Percentiles rank a stretch among this genome's conserved stretches.
Conservation (phyloP, 129 eudicot genomes). For the Helianthus annuus region HanXRQr2.0-SUNRISE NC_035442.2:173126053-173126552, state of each 20-base stretch:
- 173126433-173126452: too few relatives aligned
- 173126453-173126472: background rate
- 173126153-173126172: constrained; percentile 33
- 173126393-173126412: background rate
- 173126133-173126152: constrained; percentile 68
- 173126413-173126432: constrained; percentile 44
- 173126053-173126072: constrained; percentile 50
- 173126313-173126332: background rate
- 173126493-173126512: background rate
- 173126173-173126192: background rate
- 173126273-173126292: background rate
- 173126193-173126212: background rate
- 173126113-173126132: constrained; percentile 66
- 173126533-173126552: constrained; percentile 4
- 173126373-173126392: background rate
- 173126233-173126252: background rate
- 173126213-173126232: too few relatives aligned
- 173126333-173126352: background rate
- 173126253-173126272: constrained; percentile 14
- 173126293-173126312: background rate
- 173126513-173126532: background rate
- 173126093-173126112: constrained; percentile 54
- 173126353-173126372: too few relatives aligned
- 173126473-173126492: background rate
- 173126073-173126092: constrained; percentile 70